Conservation (phyloP, 2,329 filamentous ascomycete genomes). For the Ascomycota sp. region DNA sequence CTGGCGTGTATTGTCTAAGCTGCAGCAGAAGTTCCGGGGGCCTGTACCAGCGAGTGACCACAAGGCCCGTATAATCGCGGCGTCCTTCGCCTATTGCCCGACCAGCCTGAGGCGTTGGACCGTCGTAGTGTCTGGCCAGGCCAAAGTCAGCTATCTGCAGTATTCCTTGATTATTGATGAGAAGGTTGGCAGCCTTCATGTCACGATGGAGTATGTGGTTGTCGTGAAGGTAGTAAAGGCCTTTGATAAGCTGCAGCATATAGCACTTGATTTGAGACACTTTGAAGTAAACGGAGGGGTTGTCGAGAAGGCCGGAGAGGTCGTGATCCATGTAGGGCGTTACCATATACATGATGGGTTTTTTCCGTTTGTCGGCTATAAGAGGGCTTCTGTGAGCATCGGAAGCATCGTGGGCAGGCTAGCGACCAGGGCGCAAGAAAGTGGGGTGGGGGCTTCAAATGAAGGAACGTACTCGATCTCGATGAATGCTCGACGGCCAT, state of each 20-base stretch:
- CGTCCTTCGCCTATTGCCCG: conserved; percentile 65
- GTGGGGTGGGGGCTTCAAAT: no score
- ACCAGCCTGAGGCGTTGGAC: conserved; percentile 55
- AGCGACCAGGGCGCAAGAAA: not conserved
- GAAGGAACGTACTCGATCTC: conserved; percentile 28
- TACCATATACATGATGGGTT: conserved; percentile 92
- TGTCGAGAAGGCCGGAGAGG: conserved; percentile 89
- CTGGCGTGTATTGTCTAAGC: conserved; percentile 80
- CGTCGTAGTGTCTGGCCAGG: conserved; percentile 81
- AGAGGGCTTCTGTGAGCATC: no score
- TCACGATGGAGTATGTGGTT: conserved; percentile 83
- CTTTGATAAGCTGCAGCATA: conserved; percentile 79
- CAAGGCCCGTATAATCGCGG: conserved; percentile 86
- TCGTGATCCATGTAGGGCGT: conserved; percentile 99
- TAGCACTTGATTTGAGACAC: conserved; percentile 96
- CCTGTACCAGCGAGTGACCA: conserved; percentile 93
- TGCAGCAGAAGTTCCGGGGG: conserved; percentile 83
- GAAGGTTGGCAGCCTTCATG: conserved; percentile 95
- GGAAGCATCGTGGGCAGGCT: not conserved
- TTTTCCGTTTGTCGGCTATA: conserved; percentile 63
- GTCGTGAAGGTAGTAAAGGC: conserved; percentile 76
- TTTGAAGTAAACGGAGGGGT: conserved; percentile 71
- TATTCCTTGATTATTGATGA: conserved; percentile 86
- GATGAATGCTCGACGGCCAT: conserved; percentile 78
- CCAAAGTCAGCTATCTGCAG: conserved; percentile 97